Percentiles rank a stretch among this genome's conserved stretches.
Conservation (phyloP, 2,329 filamentous ascomycete genomes). For the Diaporthe nobilis region DNA sequence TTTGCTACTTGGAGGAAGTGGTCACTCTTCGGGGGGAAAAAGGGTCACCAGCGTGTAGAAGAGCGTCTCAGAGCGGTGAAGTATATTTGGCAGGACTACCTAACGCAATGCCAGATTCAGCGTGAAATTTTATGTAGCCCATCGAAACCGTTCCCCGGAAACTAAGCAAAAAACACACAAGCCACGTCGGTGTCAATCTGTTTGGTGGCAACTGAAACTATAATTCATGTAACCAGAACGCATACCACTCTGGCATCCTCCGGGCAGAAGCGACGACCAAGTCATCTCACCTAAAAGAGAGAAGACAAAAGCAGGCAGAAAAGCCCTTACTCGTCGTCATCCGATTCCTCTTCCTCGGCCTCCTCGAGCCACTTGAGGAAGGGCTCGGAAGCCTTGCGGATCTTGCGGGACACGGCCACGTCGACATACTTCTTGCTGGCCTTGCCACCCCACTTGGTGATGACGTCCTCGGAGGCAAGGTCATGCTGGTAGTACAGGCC, state of each 20-base stretch:
- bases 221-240: not conserved
- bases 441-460: constrained; percentile 92
- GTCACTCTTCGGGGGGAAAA: not conserved
- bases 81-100: constrained; percentile 10
- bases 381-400: constrained; percentile 92
- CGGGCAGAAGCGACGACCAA: not conserved
- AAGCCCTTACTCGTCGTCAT: constrained; percentile 54
- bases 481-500: constrained; percentile 93
- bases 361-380: constrained; percentile 96
- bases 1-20: too few relatives aligned
- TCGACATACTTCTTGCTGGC: constrained; percentile 99
- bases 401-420: constrained; percentile 88
- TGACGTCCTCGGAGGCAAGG: constrained; percentile 87
- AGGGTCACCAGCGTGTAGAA: not conserved
- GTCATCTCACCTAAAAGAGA: not conserved
- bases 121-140: constrained; percentile 11
- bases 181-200: constrained; percentile 40
- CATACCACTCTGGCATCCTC: not conserved
- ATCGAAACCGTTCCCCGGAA: not conserved
- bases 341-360: constrained; percentile 76
- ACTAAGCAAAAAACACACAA: constrained; percentile 19
- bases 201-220: constrained; percentile 18
- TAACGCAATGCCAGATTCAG: constrained; percentile 1
- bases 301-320: not conserved
- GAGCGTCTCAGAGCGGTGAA: not conserved